Percentiles rank a stretch among this genome's conserved stretches.
Conservation (phyloP, 1,284 basidiomycete species). For the Uromyces viciae-fabae region DNA sequence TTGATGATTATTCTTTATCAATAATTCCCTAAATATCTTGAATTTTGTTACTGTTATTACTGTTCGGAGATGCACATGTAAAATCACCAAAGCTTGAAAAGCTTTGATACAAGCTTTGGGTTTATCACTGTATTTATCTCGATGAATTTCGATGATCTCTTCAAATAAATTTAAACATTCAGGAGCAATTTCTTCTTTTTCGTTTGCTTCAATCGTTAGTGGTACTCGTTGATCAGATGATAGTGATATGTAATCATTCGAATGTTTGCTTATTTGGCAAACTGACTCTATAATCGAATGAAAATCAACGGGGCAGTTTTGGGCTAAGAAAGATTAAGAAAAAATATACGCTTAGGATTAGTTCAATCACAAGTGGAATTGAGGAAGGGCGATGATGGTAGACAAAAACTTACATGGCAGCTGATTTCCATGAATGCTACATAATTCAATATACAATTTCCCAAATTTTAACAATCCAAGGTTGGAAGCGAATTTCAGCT, state of each 20-base stretch:
- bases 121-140: neutral
- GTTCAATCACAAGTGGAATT: neutral
- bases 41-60: no score
- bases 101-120: slow-evolving; percentile 2
- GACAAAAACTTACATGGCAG: neutral
- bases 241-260: no score
- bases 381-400: neutral
- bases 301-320: neutral
- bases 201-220: neutral
- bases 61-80: neutral
- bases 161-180: slow-evolving; percentile 27
- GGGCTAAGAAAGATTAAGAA: neutral
- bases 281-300: neutral
- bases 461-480: slow-evolving; percentile 12
- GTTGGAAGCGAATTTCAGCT: neutral
- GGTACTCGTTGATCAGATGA: no score
- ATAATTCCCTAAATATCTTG: no score
- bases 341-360: neutral
- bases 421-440: neutral
- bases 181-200: neutral
- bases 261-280: neutral
- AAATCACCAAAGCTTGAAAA: slow-evolving; percentile 15
- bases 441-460: slow-evolving; percentile 1
- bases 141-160: slow-evolving; percentile 38
- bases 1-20: neutral